These are phyloP conservation scores for Chlorella sp. DNA, from an alignment of 139 green algal species.

Conservation along the genomic window DNA sequence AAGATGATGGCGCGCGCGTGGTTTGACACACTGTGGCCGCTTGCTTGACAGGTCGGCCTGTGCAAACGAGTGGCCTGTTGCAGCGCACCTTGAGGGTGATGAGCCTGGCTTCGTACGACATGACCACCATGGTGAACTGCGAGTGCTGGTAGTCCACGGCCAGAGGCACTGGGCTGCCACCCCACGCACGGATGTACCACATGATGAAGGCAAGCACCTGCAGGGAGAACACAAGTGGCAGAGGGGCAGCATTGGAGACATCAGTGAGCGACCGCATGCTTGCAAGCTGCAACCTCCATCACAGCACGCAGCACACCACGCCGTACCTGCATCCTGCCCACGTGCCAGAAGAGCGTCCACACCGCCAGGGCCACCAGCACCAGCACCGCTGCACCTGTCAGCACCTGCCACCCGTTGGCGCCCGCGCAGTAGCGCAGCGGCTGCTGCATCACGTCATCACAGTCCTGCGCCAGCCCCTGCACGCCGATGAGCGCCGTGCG, in stretches of 20 bases:
- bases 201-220: constrained; percentile 9
- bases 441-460: background rate
- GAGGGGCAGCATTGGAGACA: too few relatives aligned
- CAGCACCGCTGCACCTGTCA: background rate
- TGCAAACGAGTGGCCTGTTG: too few relatives aligned
- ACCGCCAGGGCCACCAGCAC: background rate
- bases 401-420: background rate
- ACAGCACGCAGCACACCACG: background rate
- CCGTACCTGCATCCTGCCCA: constrained; percentile 1
- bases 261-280: too few relatives aligned
- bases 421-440: background rate
- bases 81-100: constrained; percentile 25
- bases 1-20: too few relatives aligned
- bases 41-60: too few relatives aligned
- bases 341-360: background rate
- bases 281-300: background rate
- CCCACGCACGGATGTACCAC: background rate
- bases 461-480: background rate
- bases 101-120: constrained; percentile 34
- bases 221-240: background rate
- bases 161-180: constrained; percentile 2
- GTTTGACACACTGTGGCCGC: too few relatives aligned
- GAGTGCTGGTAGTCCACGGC: constrained; percentile 27
- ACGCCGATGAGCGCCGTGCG: background rate
- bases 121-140: constrained; percentile 39